Evolutionary conservation across 495 filamentous ascomycete genomes (phyloP).

Genomic region (Penicillium antarcticum): DNA sequence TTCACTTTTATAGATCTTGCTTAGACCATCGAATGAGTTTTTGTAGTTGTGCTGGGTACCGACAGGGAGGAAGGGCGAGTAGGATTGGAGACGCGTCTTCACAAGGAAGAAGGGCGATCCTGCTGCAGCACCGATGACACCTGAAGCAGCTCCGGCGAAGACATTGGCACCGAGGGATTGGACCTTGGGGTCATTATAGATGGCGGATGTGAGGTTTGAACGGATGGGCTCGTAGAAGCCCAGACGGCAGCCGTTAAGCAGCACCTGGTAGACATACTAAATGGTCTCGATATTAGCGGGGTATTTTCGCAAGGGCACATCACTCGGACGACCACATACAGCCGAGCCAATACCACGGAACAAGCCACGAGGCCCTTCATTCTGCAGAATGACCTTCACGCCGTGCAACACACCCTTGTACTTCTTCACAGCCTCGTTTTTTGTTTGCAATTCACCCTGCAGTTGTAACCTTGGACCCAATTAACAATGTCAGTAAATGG

Average conservation of each 20-base stretch:
- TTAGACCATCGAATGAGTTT: conserved; percentile 78
- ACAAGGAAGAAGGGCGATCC: conserved; percentile 98
- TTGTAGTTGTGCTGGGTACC: conserved; percentile 93
- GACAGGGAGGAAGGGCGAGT: conserved; percentile 88
- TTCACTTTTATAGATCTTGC: conserved; percentile 72
- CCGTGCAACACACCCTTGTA: conserved; percentile 94
- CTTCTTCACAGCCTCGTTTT: conserved; percentile 74
- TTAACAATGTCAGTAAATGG: not conserved
- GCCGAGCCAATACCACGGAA: conserved; percentile 89
- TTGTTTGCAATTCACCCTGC: conserved; percentile 91
- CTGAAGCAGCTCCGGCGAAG: conserved; percentile 81
- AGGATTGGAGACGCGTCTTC: conserved; percentile 95
- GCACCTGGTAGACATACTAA: conserved; percentile 93
- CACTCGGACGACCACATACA: conserved; percentile 37
- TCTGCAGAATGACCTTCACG: conserved; percentile 82
- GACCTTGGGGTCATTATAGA: conserved; percentile 67
- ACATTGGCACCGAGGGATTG: conserved; percentile 91
- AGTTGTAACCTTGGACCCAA: conserved; percentile 69
- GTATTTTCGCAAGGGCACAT: not conserved
- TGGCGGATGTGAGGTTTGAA: conserved; percentile 54
- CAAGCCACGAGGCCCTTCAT: conserved; percentile 83
- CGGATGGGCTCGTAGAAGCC: conserved; percentile 98
- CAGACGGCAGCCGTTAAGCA: conserved; percentile 92
- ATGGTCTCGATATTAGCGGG: not conserved
- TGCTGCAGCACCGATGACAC: conserved; percentile 83